phyloP scores from a whole-genome alignment of 2,329 filamentous ascomycete species.

The Claviceps pusilla region DNA sequence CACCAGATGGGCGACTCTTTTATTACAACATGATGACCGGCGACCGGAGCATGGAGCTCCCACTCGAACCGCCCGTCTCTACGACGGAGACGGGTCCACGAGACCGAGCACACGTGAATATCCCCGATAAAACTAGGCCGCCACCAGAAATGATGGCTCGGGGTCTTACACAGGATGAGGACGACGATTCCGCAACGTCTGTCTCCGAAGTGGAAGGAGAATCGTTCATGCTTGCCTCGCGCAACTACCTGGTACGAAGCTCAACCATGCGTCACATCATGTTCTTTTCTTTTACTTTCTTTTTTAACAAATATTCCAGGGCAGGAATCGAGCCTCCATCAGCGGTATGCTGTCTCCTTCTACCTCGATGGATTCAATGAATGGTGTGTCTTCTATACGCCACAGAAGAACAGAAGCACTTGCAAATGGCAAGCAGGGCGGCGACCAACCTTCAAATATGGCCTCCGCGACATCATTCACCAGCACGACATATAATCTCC shows the following conservation, averaged over 20 bases:
- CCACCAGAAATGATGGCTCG: constrained; percentile 84
- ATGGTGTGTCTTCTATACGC: constrained; percentile 45
- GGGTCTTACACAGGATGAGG: constrained; percentile 68
- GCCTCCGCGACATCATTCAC: constrained; percentile 49
- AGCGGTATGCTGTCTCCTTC: constrained; percentile 66
- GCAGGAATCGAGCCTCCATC: constrained; percentile 50
- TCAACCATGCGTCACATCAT: neutral
- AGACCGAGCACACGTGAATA: constrained; percentile 74
- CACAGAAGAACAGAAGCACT: constrained; percentile 43
- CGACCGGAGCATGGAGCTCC: constrained; percentile 85
- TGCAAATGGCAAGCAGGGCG: constrained; percentile 21
- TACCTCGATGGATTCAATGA: constrained; percentile 83
- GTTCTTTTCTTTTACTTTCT: neutral
- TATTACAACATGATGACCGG: constrained; percentile 98
- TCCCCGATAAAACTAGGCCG: constrained; percentile 79
- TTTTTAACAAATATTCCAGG: constrained; percentile 19
- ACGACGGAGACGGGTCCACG: constrained; percentile 69
- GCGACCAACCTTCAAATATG: constrained; percentile 34
- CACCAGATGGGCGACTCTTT: constrained; percentile 79
- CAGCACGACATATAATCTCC: constrained; percentile 40
- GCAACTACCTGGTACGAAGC: constrained; percentile 48
- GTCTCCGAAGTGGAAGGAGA: constrained; percentile 74
- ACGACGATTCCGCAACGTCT: constrained; percentile 75
- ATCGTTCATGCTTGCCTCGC: constrained; percentile 49
- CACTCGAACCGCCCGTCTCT: constrained; percentile 75